Conservation (phyloP, 768 basidiomycete species). For the Hygrophorus pudorinus region DNA sequence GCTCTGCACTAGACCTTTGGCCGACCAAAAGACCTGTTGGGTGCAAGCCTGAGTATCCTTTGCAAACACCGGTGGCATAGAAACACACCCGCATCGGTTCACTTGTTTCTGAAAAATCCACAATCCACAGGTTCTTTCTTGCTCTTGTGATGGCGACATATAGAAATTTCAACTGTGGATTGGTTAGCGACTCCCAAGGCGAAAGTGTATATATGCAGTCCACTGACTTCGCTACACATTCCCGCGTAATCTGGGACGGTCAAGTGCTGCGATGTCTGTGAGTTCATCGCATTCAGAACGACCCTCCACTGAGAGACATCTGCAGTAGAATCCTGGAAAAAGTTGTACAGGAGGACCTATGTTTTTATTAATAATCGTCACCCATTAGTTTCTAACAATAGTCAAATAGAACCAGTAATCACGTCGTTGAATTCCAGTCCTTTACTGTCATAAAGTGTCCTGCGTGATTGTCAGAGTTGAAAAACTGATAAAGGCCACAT, state of each 20-base stretch:
- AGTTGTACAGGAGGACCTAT: conserved; percentile 66
- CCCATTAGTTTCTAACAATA: no score
- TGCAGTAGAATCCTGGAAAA: conserved; percentile 55
- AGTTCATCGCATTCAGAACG: conserved; percentile 33
- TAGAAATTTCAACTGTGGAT: conserved; percentile 48
- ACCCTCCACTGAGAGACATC: conserved; percentile 50
- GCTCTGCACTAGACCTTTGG: conserved; percentile 33
- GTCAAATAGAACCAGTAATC: no score
- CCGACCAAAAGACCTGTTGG: conserved; percentile 41
- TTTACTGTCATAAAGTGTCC: conserved; percentile 55
- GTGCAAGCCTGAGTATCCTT: no score
- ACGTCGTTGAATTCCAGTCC: conserved; percentile 63
- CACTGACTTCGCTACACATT: conserved; percentile 46
- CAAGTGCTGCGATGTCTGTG: conserved; percentile 29
- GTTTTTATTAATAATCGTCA: no score
- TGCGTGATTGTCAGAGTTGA: no score
- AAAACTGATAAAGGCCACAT: not conserved
- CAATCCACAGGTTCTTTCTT: conserved; percentile 60
- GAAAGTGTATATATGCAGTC: not conserved
- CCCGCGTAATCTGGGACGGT: conserved; percentile 40
- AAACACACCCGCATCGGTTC: conserved; percentile 46
- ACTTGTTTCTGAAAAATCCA: conserved; percentile 48
- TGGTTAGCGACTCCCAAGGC: not conserved
- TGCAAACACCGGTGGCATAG: not conserved
- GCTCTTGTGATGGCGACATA: conserved; percentile 69